These are phyloP conservation scores for Litchi chinensis DNA, from an alignment of 345 rosid genomes.

Conservation along the genomic window DNA sequence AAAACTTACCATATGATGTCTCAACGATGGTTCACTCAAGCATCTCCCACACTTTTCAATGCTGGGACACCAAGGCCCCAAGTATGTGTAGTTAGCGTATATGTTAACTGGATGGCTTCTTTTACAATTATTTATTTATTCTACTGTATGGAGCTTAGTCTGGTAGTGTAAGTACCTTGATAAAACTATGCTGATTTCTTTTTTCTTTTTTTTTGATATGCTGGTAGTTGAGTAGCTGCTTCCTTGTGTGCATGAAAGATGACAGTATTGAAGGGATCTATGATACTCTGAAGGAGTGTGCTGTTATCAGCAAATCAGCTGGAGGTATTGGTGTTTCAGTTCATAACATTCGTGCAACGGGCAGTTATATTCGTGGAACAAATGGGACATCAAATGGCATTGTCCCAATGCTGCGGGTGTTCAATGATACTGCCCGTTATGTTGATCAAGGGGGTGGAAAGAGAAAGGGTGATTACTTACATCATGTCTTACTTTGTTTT, in stretches of 20 bases:
- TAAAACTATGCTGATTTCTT: not conserved
- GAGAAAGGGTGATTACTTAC: constrained; percentile 60
- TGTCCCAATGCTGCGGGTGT: constrained; percentile 80
- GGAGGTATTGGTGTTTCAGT: constrained; percentile 92
- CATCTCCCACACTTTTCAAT: constrained; percentile 92
- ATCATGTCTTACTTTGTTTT: not conserved
- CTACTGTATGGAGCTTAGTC: not conserved
- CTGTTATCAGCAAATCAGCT: constrained; percentile 92
- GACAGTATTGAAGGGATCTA: constrained; percentile 94
- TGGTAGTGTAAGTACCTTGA: not conserved
- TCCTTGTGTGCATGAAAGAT: constrained; percentile 89
- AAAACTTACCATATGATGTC: constrained; percentile 90
- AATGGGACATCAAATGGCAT: constrained; percentile 88
- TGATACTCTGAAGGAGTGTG: constrained; percentile 93
- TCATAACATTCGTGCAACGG: constrained; percentile 83
- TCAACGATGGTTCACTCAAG: constrained; percentile 96
- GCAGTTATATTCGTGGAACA: constrained; percentile 76
- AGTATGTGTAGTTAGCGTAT: constrained; percentile 33
- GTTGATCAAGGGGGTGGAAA: constrained; percentile 94
- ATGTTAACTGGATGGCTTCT: not conserved
- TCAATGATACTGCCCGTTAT: constrained; percentile 86
- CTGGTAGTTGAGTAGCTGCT: constrained; percentile 86
- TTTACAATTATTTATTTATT: not conserved
- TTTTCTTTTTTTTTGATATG: not conserved
- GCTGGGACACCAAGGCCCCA: constrained; percentile 94